These are phyloP conservation scores for Ophioceras dolichostomum DNA, from an alignment of 2,329 filamentous ascomycete genomes.

Conservation along the genomic window DNA sequence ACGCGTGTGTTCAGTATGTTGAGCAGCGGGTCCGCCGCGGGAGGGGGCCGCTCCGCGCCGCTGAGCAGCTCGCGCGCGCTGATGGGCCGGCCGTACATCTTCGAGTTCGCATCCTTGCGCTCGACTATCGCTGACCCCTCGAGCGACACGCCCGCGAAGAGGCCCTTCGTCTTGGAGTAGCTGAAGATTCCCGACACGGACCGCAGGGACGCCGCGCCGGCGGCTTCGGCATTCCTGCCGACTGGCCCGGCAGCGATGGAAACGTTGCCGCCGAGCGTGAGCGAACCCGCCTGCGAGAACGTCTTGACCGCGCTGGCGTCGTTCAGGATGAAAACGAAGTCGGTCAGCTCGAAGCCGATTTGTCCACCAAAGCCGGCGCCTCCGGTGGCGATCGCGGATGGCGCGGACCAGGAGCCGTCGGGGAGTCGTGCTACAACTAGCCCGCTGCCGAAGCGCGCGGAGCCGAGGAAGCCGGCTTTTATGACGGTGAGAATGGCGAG, in stretches of 20 bases:
- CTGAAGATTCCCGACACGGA: conserved; percentile 88
- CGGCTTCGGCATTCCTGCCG: conserved; percentile 89
- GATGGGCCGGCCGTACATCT: conserved; percentile 76
- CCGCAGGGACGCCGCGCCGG: conserved; percentile 82
- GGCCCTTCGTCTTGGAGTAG: conserved; percentile 94
- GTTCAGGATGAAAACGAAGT: conserved; percentile 98
- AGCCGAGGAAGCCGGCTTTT: conserved; percentile 78
- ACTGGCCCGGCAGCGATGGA: conserved; percentile 90
- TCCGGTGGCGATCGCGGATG: conserved; percentile 67
- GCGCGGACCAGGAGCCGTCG: conserved; percentile 71
- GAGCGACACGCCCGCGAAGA: conserved; percentile 90
- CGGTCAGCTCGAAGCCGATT: conserved; percentile 78
- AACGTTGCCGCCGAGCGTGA: conserved; percentile 92
- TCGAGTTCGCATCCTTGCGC: conserved; percentile 91
- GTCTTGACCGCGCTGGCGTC: conserved; percentile 80
- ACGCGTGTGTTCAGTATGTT: conserved; percentile 71
- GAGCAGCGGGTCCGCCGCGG: conserved; percentile 75
- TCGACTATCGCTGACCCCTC: conserved; percentile 92
- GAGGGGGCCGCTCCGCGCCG: conserved; percentile 65
- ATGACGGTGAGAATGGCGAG: conserved; percentile 78
- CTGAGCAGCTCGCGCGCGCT: conserved; percentile 73
- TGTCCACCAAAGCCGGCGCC: conserved; percentile 77
- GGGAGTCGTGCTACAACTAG: conserved; percentile 69
- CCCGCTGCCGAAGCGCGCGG: conserved; percentile 69
- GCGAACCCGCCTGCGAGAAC: conserved; percentile 81